Evolutionary conservation across 176 grass and related monocot genomes (phyloP).

Genomic region (Carex littledalei): DNA sequence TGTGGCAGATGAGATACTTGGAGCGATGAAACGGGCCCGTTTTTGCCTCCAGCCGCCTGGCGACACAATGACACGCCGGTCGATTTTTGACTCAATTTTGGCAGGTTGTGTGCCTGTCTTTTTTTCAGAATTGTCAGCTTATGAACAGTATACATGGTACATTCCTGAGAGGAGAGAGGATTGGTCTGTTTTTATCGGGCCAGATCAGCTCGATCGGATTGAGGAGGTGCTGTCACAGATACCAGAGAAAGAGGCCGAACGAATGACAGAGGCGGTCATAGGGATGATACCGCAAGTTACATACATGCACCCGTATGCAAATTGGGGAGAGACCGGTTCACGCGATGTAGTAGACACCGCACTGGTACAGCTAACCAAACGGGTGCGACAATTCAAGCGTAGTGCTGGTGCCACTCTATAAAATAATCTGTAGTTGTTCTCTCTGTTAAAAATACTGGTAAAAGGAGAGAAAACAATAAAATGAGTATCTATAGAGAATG

Average conservation of each 20-base stretch:
- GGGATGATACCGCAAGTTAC: conserved; percentile 25
- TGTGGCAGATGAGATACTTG: background rate
- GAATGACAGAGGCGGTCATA: conserved; percentile 32
- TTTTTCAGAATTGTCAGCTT: conserved; percentile 47
- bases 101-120: conserved; percentile 62
- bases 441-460: background rate
- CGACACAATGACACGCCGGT: conserved; percentile 54
- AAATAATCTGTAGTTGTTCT: background rate
- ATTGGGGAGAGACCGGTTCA: background rate
- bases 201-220: conserved; percentile 17
- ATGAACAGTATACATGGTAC: conserved; percentile 51
- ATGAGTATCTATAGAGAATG: background rate
- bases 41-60: conserved; percentile 74
- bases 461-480: background rate
- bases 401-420: background rate
- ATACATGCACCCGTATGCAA: conserved; percentile 32
- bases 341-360: conserved; percentile 31
- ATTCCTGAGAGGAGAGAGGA: conserved; percentile 27
- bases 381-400: background rate
- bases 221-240: conserved; percentile 26
- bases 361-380: conserved; percentile 27
- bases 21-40: conserved; percentile 41
- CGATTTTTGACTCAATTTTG: conserved; percentile 59
- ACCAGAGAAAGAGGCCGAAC: conserved; percentile 2
- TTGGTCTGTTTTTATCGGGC: conserved; percentile 30